A percentile compares a stretch with the other conserved stretches of the same genome.
Evolutionary conservation across 2,329 filamentous ascomycete species (phyloP).

Genomic region (Hansfordia pulvinata): DNA sequence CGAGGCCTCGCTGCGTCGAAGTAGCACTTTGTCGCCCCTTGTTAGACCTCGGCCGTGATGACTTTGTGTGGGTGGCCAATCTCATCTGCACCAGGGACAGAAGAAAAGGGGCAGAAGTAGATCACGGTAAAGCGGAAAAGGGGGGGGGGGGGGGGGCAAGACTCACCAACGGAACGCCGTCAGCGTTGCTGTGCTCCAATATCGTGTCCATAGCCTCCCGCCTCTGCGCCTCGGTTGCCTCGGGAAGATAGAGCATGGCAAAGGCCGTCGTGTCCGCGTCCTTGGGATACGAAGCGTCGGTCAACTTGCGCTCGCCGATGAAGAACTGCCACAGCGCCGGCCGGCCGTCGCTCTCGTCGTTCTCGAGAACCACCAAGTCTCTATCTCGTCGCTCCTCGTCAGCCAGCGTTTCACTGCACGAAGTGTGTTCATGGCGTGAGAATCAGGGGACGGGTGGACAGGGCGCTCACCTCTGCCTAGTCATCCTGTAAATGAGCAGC

Average conservation of each 20-base stretch:
- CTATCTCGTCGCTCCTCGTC: no score
- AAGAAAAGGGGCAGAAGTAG: no score
- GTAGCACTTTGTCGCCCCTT: slow-evolving; percentile 1
- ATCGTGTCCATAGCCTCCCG: neutral
- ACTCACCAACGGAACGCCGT: slow-evolving; percentile 1
- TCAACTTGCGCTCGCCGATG: neutral
- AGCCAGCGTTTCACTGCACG: no score
- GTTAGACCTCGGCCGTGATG: no score
- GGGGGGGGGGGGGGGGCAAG: neutral
- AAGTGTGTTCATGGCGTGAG: no score
- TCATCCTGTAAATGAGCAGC: slow-evolving; percentile 1
- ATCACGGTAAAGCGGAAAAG: neutral
- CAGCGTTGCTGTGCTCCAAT: neutral
- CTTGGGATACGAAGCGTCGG: neutral
- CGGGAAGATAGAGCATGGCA: neutral
- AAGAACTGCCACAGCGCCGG: slow-evolving; percentile 1
- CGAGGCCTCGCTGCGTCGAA: slow-evolving; percentile 1
- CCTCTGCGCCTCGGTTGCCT: neutral
- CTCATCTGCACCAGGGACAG: no score
- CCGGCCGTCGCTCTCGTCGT: no score
- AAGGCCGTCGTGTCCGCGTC: slow-evolving; percentile 1
- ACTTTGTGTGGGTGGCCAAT: no score
- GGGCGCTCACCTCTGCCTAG: neutral
- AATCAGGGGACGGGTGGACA: no score
- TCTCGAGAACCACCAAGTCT: no score